Conservation (phyloP, 768 basidiomycete genomes). For the Chlorophyllum brunneum region DNA sequence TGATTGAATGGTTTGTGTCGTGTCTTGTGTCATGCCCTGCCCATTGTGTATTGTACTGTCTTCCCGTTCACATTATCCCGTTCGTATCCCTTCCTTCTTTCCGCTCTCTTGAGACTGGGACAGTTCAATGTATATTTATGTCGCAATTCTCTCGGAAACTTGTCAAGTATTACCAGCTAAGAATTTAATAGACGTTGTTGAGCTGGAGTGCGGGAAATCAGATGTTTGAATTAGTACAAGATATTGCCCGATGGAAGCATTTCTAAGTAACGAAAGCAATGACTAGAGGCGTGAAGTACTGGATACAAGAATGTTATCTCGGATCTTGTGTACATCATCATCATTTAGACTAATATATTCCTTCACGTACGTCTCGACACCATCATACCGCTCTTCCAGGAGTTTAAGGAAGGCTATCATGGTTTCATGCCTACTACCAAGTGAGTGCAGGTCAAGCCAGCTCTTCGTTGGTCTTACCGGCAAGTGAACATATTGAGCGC, state of each 20-base stretch:
- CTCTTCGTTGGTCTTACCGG: constrained; percentile 39
- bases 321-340: constrained; percentile 58
- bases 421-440: constrained; percentile 53
- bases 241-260: not conserved
- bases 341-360: constrained; percentile 53
- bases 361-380: constrained; percentile 61
- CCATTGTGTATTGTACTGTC: not conserved
- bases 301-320: constrained; percentile 49
- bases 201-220: too few relatives aligned
- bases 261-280: not conserved
- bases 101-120: not conserved
- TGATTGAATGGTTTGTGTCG: constrained; percentile 5
- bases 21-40: not conserved
- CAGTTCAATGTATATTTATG: not conserved
- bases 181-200: not conserved
- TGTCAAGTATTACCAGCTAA: not conserved
- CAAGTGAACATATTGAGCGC: constrained; percentile 84
- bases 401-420: constrained; percentile 71
- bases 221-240: too few relatives aligned
- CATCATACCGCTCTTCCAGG: constrained; percentile 61
- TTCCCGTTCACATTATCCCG: not conserved
- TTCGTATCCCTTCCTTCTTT: not conserved
- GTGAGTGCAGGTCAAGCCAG: not conserved
- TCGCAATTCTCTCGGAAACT: not conserved
- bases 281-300: constrained; percentile 12